These are phyloP conservation scores for Castanea mollissima DNA, from an alignment of 306 rosid species.

Conservation along the genomic window DNA sequence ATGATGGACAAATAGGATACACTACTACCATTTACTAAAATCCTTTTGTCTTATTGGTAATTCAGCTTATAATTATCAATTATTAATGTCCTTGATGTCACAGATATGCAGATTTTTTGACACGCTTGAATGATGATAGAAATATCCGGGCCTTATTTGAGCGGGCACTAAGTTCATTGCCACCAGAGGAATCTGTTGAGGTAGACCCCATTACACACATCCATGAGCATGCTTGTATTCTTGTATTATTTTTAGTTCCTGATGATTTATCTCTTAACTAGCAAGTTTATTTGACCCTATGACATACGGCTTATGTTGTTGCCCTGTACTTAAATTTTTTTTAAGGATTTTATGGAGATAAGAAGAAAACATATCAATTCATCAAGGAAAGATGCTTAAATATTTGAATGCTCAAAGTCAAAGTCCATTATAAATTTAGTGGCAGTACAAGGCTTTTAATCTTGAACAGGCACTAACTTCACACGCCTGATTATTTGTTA, in stretches of 20 bases:
- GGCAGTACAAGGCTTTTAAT: no score
- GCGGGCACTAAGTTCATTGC: slow-evolving; percentile 84
- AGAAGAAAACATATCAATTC: no score
- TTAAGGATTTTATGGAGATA: no score
- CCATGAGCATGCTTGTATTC: neutral
- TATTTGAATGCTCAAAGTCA: no score
- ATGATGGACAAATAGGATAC: slow-evolving; percentile 7
- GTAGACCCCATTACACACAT: slow-evolving; percentile 29
- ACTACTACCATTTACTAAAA: neutral
- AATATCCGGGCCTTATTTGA: slow-evolving; percentile 96
- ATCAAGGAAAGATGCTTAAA: no score
- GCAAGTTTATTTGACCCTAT: neutral
- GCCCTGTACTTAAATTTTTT: no score
- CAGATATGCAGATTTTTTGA: slow-evolving; percentile 96
- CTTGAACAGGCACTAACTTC: no score
- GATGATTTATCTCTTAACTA: neutral
- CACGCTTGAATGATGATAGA: slow-evolving; percentile 89
- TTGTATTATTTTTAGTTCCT: neutral
- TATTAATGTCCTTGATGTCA: slow-evolving; percentile 27
- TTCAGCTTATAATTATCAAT: neutral
- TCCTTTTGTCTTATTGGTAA: neutral
- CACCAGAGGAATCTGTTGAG: slow-evolving; percentile 79
- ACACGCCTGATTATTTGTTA: no score
- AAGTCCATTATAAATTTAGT: no score
- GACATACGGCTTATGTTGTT: neutral